Percentiles rank a stretch among this genome's conserved stretches.
Evolutionary conservation across 768 basidiomycete species (phyloP).

Genomic region (Naganishia vaughanmartiniae): DNA sequence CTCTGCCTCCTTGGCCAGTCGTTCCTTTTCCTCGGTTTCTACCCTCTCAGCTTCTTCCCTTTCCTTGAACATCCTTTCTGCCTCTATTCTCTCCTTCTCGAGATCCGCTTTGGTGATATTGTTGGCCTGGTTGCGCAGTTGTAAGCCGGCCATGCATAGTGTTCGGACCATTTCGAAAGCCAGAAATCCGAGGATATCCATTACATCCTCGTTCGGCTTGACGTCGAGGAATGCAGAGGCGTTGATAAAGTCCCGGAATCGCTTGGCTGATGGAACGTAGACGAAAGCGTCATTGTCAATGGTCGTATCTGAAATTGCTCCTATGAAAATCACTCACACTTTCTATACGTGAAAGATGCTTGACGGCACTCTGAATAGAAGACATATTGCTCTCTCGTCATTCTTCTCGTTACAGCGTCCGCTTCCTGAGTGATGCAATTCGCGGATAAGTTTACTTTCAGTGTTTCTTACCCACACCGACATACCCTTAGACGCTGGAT

Average conservation of each 20-base stretch:
- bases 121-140: slow-evolving; percentile 55
- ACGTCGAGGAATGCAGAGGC: slow-evolving; percentile 80
- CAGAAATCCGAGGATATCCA: slow-evolving; percentile 95
- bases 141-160: slow-evolving; percentile 80
- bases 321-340: slow-evolving; percentile 61
- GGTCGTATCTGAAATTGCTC: slow-evolving; percentile 30
- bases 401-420: slow-evolving; percentile 88
- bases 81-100: slow-evolving; percentile 66
- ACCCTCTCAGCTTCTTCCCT: slow-evolving; percentile 12
- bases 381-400: slow-evolving; percentile 95
- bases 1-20: not conserved
- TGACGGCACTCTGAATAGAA: slow-evolving; percentile 96
- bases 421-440: slow-evolving; percentile 65
- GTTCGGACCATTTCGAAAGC: slow-evolving; percentile 96
- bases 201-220: slow-evolving; percentile 86
- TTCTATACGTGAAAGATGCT: slow-evolving; percentile 93
- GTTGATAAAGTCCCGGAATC: slow-evolving; percentile 91
- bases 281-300: not conserved
- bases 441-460: not conserved
- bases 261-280: slow-evolving; percentile 64
- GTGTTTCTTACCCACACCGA: not conserved
- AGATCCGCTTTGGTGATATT: slow-evolving; percentile 17
- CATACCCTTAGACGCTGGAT: slow-evolving; percentile 74
- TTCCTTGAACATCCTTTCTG: slow-evolving; percentile 60
- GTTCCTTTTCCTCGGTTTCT: slow-evolving; percentile 40